A percentile compares a stretch with the other conserved stretches of the same genome.
Evolutionary conservation across 352 stramenopile genomes (phyloP).

Genomic region (Aphanomyces euteiches): DNA sequence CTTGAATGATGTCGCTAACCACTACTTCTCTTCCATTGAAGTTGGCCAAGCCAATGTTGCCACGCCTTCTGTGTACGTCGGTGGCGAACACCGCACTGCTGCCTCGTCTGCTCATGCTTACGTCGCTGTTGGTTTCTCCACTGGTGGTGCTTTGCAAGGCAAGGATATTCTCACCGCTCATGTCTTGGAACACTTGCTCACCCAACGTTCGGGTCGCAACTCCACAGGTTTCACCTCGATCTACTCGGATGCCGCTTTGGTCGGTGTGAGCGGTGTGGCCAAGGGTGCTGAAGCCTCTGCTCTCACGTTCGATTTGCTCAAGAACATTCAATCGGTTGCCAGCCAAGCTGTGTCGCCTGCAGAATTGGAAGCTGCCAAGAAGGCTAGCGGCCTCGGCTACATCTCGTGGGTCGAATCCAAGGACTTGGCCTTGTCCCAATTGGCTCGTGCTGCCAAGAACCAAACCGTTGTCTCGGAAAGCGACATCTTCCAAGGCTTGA

Average conservation of each 20-base stretch:
- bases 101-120: conserved; percentile 56
- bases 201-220: conserved; percentile 50
- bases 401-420: conserved; percentile 43
- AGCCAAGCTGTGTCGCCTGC: conserved; percentile 53
- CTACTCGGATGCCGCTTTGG: conserved; percentile 59
- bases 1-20: conserved; percentile 60
- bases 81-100: conserved; percentile 75
- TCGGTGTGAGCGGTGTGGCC: conserved; percentile 61
- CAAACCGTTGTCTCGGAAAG: conserved; percentile 39
- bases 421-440: conserved; percentile 40
- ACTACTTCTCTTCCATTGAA: conserved; percentile 52
- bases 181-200: conserved; percentile 66
- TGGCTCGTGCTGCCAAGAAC: conserved; percentile 45
- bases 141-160: conserved; percentile 41
- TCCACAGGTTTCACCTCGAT: conserved; percentile 53
- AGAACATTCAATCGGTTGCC: conserved; percentile 73
- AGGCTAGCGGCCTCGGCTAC: conserved; percentile 45
- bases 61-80: conserved; percentile 58
- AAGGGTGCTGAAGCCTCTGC: conserved; percentile 48
- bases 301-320: conserved; percentile 63
- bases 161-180: conserved; percentile 51
- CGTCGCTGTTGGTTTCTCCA: conserved; percentile 68
- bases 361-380: conserved; percentile 75
- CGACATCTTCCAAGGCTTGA: conserved; percentile 36
- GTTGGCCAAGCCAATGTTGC: conserved; percentile 33